Evolutionary conservation across 2,329 filamentous ascomycete species (phyloP).

Genomic region (Exophiala spinifera): DNA sequence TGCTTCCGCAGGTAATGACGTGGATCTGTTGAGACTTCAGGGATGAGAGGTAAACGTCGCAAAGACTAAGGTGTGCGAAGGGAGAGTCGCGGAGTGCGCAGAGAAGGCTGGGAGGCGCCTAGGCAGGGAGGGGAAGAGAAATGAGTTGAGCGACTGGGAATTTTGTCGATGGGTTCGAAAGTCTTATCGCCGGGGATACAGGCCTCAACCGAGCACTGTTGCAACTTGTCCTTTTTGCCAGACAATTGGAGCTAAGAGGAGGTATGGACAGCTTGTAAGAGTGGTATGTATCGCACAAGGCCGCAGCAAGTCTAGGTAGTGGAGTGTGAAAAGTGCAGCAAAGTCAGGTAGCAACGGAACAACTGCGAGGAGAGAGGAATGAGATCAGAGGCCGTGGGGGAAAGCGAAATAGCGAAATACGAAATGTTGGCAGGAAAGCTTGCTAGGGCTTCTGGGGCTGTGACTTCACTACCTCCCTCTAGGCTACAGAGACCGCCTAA

Average conservation of each 20-base stretch:
- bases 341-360: not conserved
- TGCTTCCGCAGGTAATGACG: constrained; percentile 5
- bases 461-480: not conserved
- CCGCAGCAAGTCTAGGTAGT: too few species aligned
- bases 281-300: too few species aligned
- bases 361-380: not conserved
- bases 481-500: too few species aligned
- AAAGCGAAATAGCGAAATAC: too few species aligned
- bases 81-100: not conserved
- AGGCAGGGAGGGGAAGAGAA: not conserved
- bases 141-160: not conserved
- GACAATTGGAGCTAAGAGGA: too few species aligned
- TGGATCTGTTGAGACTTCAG: not conserved
- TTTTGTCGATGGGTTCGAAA: not conserved
- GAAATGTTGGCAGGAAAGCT: constrained; percentile 1
- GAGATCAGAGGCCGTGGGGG: constrained; percentile 1
- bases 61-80: not conserved
- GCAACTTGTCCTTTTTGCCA: not conserved
- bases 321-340: too few species aligned
- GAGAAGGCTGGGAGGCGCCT: not conserved
- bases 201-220: too few species aligned
- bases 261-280: too few species aligned
- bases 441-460: not conserved
- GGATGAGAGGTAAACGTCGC: not conserved
- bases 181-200: not conserved